A percentile compares a stretch with the other conserved stretches of the same genome.
phyloP scores from a whole-genome alignment of 2,329 filamentous ascomycete genomes.

The Cephalotrichum gorgonifer region DNA sequence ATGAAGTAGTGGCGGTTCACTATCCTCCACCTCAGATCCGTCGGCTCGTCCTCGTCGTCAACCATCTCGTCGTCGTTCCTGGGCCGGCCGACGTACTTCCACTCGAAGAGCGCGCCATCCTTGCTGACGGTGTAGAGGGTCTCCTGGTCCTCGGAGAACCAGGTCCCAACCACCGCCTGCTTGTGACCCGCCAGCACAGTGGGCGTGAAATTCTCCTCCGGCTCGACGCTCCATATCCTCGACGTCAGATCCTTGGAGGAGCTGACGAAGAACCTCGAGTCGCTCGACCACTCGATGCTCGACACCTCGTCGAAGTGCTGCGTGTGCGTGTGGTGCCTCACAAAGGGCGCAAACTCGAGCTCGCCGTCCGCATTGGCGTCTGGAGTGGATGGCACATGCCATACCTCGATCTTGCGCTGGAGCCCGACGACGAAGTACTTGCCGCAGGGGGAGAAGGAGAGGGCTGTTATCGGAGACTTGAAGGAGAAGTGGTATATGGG shows the following conservation, averaged over 20 bases:
- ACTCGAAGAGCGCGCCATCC: conserved; percentile 91
- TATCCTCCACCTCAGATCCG: conserved; percentile 67
- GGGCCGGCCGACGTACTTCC: conserved; percentile 67
- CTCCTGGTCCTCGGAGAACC: conserved; percentile 92
- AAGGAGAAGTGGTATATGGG: conserved; percentile 95
- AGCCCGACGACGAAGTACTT: conserved; percentile 83
- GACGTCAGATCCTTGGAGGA: conserved; percentile 87
- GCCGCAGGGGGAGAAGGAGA: conserved; percentile 86
- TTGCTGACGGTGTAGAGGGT: conserved; percentile 93
- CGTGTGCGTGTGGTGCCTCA: conserved; percentile 73
- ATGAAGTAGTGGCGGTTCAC: conserved; percentile 88
- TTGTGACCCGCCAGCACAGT: conserved; percentile 87
- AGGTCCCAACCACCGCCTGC: conserved; percentile 86
- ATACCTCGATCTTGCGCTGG: conserved; percentile 83
- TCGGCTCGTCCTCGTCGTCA: conserved; percentile 48
- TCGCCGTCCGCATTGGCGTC: conserved; percentile 69
- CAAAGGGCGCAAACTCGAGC: conserved; percentile 90
- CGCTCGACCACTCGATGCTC: conserved; percentile 88
- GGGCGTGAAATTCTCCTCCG: conserved; percentile 78
- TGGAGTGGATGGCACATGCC: conserved; percentile 88
- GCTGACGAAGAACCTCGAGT: conserved; percentile 90
- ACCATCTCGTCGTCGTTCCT: conserved; percentile 40
- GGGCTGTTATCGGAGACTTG: conserved; percentile 66
- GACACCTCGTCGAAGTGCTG: conserved; percentile 83
- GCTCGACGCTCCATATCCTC: conserved; percentile 86